These are phyloP conservation scores for Diaporthe sp. DNA, from an alignment of 2,329 filamentous ascomycete species.

Conservation along the genomic window DNA sequence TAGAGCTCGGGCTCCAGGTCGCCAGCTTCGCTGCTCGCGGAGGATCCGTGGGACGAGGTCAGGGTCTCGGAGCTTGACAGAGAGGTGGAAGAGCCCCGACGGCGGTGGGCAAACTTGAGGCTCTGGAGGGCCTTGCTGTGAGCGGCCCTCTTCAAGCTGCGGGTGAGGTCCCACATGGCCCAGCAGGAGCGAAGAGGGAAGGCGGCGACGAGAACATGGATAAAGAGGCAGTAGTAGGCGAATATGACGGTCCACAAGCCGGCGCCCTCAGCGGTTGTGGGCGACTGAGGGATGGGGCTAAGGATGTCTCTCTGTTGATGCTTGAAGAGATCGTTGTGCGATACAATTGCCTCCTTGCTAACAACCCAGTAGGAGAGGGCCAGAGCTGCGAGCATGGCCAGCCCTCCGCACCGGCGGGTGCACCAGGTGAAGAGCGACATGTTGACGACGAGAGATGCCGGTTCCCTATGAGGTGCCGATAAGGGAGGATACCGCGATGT, in stretches of 20 bases:
- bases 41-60: conserved; percentile 60
- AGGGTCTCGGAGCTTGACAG: conserved; percentile 70
- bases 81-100: conserved; percentile 67
- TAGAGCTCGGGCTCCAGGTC: conserved; percentile 63
- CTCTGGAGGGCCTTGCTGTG: conserved; percentile 61
- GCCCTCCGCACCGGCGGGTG: conserved; percentile 65
- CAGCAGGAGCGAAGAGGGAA: conserved; percentile 75
- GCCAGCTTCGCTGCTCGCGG: conserved; percentile 64
- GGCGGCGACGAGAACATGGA: conserved; percentile 73
- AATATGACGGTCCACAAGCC: conserved; percentile 68
- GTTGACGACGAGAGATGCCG: conserved; percentile 40
- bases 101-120: conserved; percentile 61
- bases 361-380: conserved; percentile 69
- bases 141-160: conserved; percentile 60
- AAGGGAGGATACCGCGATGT: conserved; percentile 42
- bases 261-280: conserved; percentile 54
- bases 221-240: conserved; percentile 74
- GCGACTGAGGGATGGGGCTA: conserved; percentile 51
- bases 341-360: conserved; percentile 60
- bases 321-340: conserved; percentile 57
- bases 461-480: conserved; percentile 26
- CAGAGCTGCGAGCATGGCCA: conserved; percentile 66
- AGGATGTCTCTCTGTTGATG: conserved; percentile 57
- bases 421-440: conserved; percentile 71
- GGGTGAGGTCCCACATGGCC: conserved; percentile 71